Evolutionary conservation across 495 filamentous ascomycete genomes (phyloP).

Genomic region (Neurospora sp.): DNA sequence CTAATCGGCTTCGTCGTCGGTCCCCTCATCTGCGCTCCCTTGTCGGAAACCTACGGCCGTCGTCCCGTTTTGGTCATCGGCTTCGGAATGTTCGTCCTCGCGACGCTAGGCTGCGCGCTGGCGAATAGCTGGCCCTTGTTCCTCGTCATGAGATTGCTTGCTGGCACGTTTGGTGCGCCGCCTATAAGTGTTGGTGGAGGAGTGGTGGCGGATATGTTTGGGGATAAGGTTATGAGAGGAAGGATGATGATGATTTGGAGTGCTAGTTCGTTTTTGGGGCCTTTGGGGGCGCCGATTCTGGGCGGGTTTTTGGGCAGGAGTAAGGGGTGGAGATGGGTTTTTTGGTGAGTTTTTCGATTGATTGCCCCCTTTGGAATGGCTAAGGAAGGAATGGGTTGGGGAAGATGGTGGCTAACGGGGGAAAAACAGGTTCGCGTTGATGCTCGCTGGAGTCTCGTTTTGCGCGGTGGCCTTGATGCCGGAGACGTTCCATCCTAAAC

Average conservation of each 20-base stretch:
- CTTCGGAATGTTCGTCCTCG: constrained; percentile 57
- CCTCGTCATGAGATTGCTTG: constrained; percentile 20
- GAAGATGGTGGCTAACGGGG: neutral
- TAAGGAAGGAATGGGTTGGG: too few species aligned
- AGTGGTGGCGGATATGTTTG: constrained; percentile 68
- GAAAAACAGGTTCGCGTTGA: constrained; percentile 22
- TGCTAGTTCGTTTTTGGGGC: constrained; percentile 24
- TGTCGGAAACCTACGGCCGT: constrained; percentile 63
- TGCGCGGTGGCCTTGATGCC: constrained; percentile 23
- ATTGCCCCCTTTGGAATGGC: too few species aligned
- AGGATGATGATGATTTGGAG: constrained; percentile 22
- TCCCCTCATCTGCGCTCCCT: constrained; percentile 35
- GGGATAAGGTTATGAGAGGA: constrained; percentile 14
- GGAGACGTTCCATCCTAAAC: constrained; percentile 42
- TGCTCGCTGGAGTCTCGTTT: constrained; percentile 31
- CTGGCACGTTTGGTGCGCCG: constrained; percentile 63
- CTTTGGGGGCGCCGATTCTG: constrained; percentile 38
- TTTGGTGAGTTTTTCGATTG: constrained; percentile 27
- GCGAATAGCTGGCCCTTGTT: neutral
- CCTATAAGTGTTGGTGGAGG: constrained; percentile 76
- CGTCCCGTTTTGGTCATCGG: constrained; percentile 60
- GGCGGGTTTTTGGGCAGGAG: constrained; percentile 26
- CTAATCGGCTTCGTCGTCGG: constrained; percentile 55
- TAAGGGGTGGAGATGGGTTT: constrained; percentile 41
- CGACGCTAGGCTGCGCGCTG: constrained; percentile 59